Evolutionary conservation across 2,329 filamentous ascomycete species (phyloP).

Genomic region (Huntiella decipiens): DNA sequence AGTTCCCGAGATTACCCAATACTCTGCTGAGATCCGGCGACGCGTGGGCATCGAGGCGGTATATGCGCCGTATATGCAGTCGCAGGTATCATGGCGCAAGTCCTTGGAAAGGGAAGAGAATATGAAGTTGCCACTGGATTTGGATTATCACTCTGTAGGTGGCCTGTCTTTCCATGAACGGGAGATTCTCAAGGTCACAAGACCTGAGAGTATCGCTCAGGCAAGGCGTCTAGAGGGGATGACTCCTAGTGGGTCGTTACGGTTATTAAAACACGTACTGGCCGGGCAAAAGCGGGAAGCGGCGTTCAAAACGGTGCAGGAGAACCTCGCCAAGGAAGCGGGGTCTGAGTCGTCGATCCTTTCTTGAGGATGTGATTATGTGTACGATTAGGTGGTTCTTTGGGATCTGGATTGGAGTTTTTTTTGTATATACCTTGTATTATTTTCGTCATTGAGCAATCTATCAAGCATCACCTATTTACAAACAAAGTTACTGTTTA

Average conservation of each 20-base stretch:
- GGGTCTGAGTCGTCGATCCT: background rate
- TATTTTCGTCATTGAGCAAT: background rate
- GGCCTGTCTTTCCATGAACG: constrained; percentile 69
- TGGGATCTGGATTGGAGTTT: background rate
- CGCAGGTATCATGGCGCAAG: constrained; percentile 47
- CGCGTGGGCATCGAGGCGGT: constrained; percentile 65
- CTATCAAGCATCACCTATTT: background rate
- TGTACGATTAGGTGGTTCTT: background rate
- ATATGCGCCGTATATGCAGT: constrained; percentile 71
- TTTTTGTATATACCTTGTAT: background rate
- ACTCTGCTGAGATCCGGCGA: constrained; percentile 37
- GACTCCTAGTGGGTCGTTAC: constrained; percentile 39
- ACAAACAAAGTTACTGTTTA: constrained; percentile 11
- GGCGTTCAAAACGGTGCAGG: constrained; percentile 5
- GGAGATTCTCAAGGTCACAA: constrained; percentile 45
- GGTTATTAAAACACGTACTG: constrained; percentile 42
- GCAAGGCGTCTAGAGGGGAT: constrained; percentile 71
- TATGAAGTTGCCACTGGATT: constrained; percentile 47
- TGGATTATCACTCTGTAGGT: constrained; percentile 56
- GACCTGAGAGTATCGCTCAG: constrained; percentile 75
- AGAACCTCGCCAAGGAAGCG: background rate
- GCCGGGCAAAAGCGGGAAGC: constrained; percentile 6
- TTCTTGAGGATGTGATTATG: background rate
- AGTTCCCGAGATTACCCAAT: constrained; percentile 37
- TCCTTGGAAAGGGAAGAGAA: constrained; percentile 60